A percentile compares a stretch with the other conserved stretches of the same genome.
These are phyloP conservation scores for Thielaviopsis musarum DNA, from an alignment of 2,329 filamentous ascomycete species.

Conservation along the genomic window DNA sequence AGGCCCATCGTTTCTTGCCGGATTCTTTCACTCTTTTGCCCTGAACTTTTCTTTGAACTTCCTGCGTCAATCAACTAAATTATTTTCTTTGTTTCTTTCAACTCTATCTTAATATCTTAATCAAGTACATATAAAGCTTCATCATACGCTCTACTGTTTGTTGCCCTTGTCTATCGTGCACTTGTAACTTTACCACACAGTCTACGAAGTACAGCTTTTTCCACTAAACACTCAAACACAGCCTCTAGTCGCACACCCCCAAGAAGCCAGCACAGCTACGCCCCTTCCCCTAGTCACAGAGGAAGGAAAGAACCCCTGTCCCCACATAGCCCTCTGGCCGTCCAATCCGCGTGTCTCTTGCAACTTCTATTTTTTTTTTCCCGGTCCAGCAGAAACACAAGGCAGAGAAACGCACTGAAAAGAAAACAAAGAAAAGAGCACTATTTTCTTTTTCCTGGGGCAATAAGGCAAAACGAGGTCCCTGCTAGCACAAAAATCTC, in stretches of 20 bases:
- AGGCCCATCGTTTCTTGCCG: no score
- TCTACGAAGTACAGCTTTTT: background rate
- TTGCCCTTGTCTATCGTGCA: background rate
- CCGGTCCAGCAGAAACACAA: background rate
- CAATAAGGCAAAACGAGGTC: background rate
- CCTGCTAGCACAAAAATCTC: background rate
- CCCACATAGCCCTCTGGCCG: background rate
- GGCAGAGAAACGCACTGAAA: no score
- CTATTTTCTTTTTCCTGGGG: constrained; percentile 16
- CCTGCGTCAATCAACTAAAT: no score
- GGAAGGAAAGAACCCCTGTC: background rate
- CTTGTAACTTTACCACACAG: background rate
- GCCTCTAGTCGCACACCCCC: background rate
- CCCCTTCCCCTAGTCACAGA: background rate
- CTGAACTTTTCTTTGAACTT: no score
- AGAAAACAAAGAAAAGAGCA: background rate
- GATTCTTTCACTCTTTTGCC: no score
- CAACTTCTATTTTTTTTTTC: constrained; percentile 3
- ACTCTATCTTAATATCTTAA: no score
- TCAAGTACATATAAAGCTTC: no score
- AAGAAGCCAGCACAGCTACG: background rate
- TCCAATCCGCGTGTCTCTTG: constrained; percentile 1
- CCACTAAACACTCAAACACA: background rate
- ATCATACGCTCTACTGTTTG: no score
- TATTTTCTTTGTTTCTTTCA: no score